Evolutionary conservation across 2,329 filamentous ascomycete genomes (phyloP), one percentile per base, ranked within the genome.

Genomic region (Hypoxylon sp.): DNA sequence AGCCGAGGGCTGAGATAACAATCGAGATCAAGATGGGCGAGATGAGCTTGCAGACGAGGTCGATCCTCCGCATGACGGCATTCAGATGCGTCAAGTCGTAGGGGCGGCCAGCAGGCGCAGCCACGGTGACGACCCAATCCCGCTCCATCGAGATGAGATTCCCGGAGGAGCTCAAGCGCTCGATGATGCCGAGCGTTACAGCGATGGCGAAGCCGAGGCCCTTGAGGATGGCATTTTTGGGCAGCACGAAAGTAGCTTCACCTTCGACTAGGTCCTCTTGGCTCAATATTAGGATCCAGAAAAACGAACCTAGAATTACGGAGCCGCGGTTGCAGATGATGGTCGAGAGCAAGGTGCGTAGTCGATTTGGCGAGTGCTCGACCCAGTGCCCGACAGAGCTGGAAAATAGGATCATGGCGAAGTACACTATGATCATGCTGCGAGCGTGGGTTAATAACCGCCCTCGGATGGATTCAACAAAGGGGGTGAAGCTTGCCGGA

Each of bases 11-110:
- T 6, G 81, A 81, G 27, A 82, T 79, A 11, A 88, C 71, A 6
- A 84, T 58, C 0, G 86, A 85, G 22, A 88, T 85, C 6, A 84
- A 75, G 6, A 88, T 79, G 0, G 87, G 87, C 0, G 84, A 84
- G 31, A 86, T 64, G 13, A 89, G 82, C 73, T 89, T 89, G 79
- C 86, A 89, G 48, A 84, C 80, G 2, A 89, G 80, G 69, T 89
- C 87, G 66, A 89, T 88, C 6, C 85, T 80, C 61, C 86, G 80
- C 85, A 89, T 88, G 8, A 81, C 81, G 0, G 86, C 82, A 72
- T 88, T 88, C 2, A 88, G 67, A 63, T 75, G 78, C 0, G 81
- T 82, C 31, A 83, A 74, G 55, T 82, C 79, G 61, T 82, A 82
- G 4, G 74, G 65, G 13, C 73, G 63, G 0, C 77, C 77, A 48